Percentiles rank a stretch among this genome's conserved stretches.
These are phyloP conservation scores for Trichoderma cornu-damae DNA, from an alignment of 2,329 filamentous ascomycete genomes.

Conservation along the genomic window DNA sequence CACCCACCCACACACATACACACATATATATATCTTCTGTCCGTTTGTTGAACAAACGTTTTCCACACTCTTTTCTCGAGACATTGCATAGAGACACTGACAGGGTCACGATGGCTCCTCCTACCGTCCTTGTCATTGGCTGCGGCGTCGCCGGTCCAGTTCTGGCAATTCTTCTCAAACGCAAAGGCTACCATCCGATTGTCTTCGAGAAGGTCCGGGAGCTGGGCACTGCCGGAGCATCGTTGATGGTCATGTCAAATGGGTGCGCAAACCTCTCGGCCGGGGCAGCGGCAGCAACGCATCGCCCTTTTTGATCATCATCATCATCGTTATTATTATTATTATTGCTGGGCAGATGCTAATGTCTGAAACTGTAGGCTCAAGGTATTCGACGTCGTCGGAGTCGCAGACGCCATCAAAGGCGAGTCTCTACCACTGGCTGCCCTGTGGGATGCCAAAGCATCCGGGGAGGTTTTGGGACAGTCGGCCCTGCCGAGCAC, in stretches of 20 bases:
- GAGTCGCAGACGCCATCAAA: conserved; percentile 18
- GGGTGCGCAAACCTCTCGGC: conserved; percentile 18
- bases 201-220: conserved; percentile 26
- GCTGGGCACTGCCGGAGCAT: conserved; percentile 25
- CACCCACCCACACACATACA: too few relatives aligned
- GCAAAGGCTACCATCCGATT: conserved; percentile 26
- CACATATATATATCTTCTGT: too few relatives aligned
- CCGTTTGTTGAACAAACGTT: too few relatives aligned
- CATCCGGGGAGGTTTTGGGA: conserved; percentile 22
- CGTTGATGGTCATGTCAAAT: conserved; percentile 27
- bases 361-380: background rate
- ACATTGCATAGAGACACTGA: background rate
- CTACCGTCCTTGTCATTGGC: conserved; percentile 25
- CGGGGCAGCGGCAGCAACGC: background rate
- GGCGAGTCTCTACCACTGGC: conserved; percentile 21
- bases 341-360: background rate
- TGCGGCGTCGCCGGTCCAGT: conserved; percentile 26
- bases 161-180: conserved; percentile 23
- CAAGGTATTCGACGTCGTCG: conserved; percentile 25
- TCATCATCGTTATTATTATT: too few relatives aligned
- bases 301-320: too few relatives aligned
- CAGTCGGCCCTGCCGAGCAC: conserved; percentile 21
- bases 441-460: conserved; percentile 21
- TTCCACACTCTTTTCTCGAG: background rate
- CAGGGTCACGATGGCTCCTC: background rate